Percentiles rank a stretch among this genome's conserved stretches.
phyloP scores from a whole-genome alignment of 2,329 filamentous ascomycete species.

The Xylariaceae sp. region DNA sequence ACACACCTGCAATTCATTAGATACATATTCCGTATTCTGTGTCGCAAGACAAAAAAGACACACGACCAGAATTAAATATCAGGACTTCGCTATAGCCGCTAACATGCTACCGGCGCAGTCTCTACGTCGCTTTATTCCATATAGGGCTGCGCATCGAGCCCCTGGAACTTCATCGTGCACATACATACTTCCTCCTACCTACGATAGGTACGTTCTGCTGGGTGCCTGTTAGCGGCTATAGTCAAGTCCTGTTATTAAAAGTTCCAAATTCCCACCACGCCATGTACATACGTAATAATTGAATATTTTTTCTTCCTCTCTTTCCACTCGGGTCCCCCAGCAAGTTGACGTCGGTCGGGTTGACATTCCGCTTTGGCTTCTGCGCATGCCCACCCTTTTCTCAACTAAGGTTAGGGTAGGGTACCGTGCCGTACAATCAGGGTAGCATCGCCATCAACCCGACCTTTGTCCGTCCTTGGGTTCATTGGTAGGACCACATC shows the following conservation, averaged over 20 bases:
- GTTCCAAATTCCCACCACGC: not conserved
- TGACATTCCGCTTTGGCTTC: not conserved
- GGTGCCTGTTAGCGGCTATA: not conserved
- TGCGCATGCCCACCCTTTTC: not conserved
- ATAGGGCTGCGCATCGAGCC: not conserved
- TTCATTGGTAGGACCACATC: not conserved
- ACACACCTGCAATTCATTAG: too few species aligned
- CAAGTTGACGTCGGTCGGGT: not conserved
- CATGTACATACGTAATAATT: not conserved
- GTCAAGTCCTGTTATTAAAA: not conserved
- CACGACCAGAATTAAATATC: too few species aligned
- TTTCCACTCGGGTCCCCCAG: too few species aligned
- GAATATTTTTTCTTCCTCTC: too few species aligned
- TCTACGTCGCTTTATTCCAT: not conserved
- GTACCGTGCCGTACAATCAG: not conserved
- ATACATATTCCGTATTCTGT: too few species aligned
- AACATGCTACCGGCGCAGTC: not conserved
- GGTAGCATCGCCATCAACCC: not conserved
- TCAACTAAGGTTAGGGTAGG: not conserved
- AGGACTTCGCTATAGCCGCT: too few species aligned
- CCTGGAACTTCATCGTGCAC: not conserved
- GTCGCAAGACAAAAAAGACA: too few species aligned
- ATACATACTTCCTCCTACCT: not conserved
- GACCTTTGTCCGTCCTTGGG: not conserved
- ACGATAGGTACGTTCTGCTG: too few species aligned